Evolutionary conservation across 441 rosid species (phyloP).

Genomic region (Iberis amara): DNA sequence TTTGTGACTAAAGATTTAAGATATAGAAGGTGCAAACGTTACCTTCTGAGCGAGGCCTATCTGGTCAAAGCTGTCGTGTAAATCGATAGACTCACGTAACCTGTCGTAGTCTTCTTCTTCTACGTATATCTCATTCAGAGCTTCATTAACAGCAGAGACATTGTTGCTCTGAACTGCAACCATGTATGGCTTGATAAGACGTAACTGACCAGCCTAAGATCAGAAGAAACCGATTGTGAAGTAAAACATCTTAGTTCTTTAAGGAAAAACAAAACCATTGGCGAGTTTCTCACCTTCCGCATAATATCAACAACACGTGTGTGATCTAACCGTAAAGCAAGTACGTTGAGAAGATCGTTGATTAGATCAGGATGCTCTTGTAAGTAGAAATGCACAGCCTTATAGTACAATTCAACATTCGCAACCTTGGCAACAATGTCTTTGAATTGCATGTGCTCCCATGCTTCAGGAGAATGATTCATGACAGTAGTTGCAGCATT

Average conservation of each 20-base stretch:
- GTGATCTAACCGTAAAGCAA: constrained; percentile 91
- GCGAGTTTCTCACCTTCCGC: constrained; percentile 63
- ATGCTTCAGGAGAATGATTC: constrained; percentile 99
- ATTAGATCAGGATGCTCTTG: constrained; percentile 97
- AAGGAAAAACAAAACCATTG: background rate
- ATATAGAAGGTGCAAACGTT: constrained; percentile 9
- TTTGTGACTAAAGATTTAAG: background rate
- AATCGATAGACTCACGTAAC: constrained; percentile 84
- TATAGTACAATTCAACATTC: constrained; percentile 89
- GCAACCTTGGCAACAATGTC: constrained; percentile 94
- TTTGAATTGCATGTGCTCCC: constrained; percentile 99
- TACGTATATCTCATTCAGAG: constrained; percentile 79
- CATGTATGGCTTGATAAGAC: constrained; percentile 97
- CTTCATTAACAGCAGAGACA: constrained; percentile 92
- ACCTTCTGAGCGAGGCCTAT: constrained; percentile 90
- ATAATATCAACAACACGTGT: constrained; percentile 96
- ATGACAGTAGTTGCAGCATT: constrained; percentile 98
- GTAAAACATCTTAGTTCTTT: background rate
- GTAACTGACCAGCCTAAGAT: constrained; percentile 90
- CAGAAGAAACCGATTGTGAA: constrained; percentile 14
- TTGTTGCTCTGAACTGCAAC: constrained; percentile 92
- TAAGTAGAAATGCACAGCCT: constrained; percentile 97
- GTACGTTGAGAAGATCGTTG: constrained; percentile 87
- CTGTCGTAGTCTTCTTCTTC: constrained; percentile 97
- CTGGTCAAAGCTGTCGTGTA: constrained; percentile 85